Evolutionary conservation across 164 flowering plant genomes (phyloP), one percentile per base, ranked within the genome.

Genomic region (Magnolia sinica): DNA sequence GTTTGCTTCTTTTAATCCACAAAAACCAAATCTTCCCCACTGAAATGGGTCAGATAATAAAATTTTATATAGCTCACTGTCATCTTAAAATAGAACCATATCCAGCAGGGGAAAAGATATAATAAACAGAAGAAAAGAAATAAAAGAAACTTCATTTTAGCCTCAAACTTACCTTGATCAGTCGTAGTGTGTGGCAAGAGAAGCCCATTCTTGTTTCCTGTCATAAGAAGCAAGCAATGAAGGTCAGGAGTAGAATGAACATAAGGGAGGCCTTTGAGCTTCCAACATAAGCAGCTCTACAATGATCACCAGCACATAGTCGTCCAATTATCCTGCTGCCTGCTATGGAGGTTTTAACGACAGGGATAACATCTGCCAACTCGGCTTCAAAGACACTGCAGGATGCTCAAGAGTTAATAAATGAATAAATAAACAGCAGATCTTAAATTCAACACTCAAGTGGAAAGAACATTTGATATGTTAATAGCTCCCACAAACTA

Each of bases 201-300:
- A 78, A 94, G 93, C 20, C 96, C 97, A 23, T 92, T 91, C 78
- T 94, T 91, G 87, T 92, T 92, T 64, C 97, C 98, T 94, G 83
- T 78, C 22, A 75, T 68, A 37, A 71, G 24, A 70, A 72, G 64
- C 18, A 11, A 29, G 20, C 10, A 76, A 64, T 24, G 52, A 71
- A 19, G n/a, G 73, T 71, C 8, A 50, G 59, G 37, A n/a, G 7
- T 7, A 49, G 22, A 18, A 45, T 10, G 45, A 77, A 18, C 19
- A 14, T 24, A 68, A 49, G 11, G 4, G 2, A 22, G 31, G 29
- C 13, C 14, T 66, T 8, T 49, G 9, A 52, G 52, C 37, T 16
- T 70, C 61, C 18, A 55, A 11, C 18, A 73, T 1, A 51, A 10
- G 19, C 49, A 10, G 31, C 10, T 2, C 64, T 29, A 49, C 49